A percentile compares a stretch with the other conserved stretches of the same genome.
Conservation (phyloP, 139 green algal genomes). For the Micromonas pusilla region DNA sequence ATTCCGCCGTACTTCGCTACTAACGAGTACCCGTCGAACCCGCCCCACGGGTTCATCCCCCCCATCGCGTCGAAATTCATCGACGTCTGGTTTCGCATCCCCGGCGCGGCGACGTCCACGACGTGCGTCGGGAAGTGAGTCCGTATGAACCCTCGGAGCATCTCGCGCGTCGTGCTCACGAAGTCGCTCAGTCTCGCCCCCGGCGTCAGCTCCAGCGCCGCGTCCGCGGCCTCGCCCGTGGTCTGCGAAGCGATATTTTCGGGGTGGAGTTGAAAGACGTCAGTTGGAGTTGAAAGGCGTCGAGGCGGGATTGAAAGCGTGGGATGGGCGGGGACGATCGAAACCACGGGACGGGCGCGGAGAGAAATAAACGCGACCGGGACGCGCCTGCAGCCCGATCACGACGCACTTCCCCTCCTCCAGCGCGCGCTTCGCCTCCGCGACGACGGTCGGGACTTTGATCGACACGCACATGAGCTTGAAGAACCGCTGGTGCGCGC, state of each 20-base stretch:
- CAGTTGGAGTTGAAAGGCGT: too few species aligned
- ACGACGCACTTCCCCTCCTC: constrained; percentile 55
- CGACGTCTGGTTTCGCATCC: too few species aligned
- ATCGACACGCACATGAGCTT: constrained; percentile 56
- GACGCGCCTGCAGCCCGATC: constrained; percentile 71
- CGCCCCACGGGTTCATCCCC: too few species aligned
- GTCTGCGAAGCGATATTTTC: too few species aligned
- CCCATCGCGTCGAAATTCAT: too few species aligned
- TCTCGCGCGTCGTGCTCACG: constrained; percentile 63
- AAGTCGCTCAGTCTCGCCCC: constrained; percentile 35
- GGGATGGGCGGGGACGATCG: too few species aligned
- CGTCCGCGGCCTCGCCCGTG: constrained; percentile 32
- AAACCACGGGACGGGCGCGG: too few species aligned
- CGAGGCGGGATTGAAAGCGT: too few species aligned
- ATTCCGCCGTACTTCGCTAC: too few species aligned
- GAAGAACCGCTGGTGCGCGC: constrained; percentile 85
- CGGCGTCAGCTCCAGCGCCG: constrained; percentile 46
- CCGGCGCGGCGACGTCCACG: background rate
- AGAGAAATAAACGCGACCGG: too few species aligned
- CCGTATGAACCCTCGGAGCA: constrained; percentile 63
- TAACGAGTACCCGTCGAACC: too few species aligned
- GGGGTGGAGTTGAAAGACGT: too few species aligned
- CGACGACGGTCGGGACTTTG: constrained; percentile 61
- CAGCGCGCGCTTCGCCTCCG: constrained; percentile 55
- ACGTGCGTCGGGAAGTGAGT: constrained; percentile 54